These are phyloP conservation scores for Neodidymelliopsis sp. DNA, from an alignment of 2,329 filamentous ascomycete genomes.

Conservation along the genomic window DNA sequence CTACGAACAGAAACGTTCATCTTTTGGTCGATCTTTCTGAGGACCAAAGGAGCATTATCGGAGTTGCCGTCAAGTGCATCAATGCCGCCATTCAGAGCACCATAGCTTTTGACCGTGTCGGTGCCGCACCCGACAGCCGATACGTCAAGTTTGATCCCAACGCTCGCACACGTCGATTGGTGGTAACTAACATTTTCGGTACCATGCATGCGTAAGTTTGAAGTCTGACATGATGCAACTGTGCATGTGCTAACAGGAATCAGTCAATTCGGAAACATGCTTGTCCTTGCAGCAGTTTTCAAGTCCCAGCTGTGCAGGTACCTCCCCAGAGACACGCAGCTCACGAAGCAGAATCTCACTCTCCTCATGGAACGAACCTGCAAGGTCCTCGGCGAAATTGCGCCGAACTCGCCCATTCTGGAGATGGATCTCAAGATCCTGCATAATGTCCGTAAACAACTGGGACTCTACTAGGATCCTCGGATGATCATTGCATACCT, in stretches of 20 bases:
- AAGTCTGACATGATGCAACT: background rate
- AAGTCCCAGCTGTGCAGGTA: constrained; percentile 60
- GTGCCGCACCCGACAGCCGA: constrained; percentile 28
- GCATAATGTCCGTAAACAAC: constrained; percentile 47
- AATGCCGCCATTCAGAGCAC: constrained; percentile 82
- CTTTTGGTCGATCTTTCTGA: constrained; percentile 35
- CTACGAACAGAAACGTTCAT: constrained; percentile 31
- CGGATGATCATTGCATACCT: background rate
- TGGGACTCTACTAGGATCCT: constrained; percentile 21
- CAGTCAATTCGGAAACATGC: constrained; percentile 95
- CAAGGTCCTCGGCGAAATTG: constrained; percentile 72
- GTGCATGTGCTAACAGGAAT: constrained; percentile 14
- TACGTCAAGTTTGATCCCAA: constrained; percentile 59
- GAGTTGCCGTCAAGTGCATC: constrained; percentile 44
- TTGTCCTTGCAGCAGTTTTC: constrained; percentile 86
- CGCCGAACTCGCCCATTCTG: constrained; percentile 78
- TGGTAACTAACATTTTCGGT: constrained; percentile 89
- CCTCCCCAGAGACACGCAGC: constrained; percentile 31
- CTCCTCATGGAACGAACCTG: constrained; percentile 65
- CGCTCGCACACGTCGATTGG: constrained; percentile 67
- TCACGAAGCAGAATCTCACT: constrained; percentile 36
- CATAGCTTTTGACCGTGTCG: constrained; percentile 75
- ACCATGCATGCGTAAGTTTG: constrained; percentile 34
- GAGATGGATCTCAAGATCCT: constrained; percentile 78
- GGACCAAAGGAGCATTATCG: constrained; percentile 35